Base-by-base conservation (phyloP, 2,329 filamentous ascomycete genomes). In the Cladophialophora psammophila region DNA sequence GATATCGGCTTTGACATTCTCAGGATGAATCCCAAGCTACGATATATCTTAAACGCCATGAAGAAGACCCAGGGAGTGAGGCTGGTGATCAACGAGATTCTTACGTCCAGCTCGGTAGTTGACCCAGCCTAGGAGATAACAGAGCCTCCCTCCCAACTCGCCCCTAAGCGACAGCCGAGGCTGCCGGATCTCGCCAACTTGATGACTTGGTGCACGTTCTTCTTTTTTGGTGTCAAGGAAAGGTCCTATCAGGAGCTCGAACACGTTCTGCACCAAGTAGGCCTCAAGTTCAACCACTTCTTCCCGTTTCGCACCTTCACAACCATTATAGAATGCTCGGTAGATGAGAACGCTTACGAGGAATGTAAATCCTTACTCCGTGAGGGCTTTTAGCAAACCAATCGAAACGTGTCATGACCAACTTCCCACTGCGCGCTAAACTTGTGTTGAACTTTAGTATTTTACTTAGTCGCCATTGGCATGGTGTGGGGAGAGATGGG, bases 61-160 rank as follows among this genome's bases (percentile, higher is more conserved):
- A n/a, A 38, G 2, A 12, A 58, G 38, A 66, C 64, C 3, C 59
- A 58, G 9, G 32, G 38, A 2, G 40, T 59, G 2, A 66, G 31
- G 35, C 34, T 66, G 58, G 18, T 66, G 13, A 62, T 66, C 59
- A 66, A 66, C 50, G 64, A 66, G 34, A 53, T 66, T 20, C 36
- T 63, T 8, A 26, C 12, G 31, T 12, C 64, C 7, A 66, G 64
- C 38, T 52, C 64, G 7, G 38, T 63, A 9, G 58, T 63, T 52
- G 35, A 34, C 5, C 50, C 59, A 5, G 55, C 63, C 18, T 31
- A 13, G 15, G 50, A 48, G 9, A 50, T 18, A n/a, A n/a, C n/a
- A n/a, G 34, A 18, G 20, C 7, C 53, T 13, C 64, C 64, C 4
- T 66, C 64, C 10, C 50, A 62, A 7, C 35, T 57, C 7, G 63